Percentiles rank a stretch among this genome's conserved stretches.
These are phyloP conservation scores for Penicillium palitans DNA, from an alignment of 2,329 filamentous ascomycete genomes.

Conservation along the genomic window DNA sequence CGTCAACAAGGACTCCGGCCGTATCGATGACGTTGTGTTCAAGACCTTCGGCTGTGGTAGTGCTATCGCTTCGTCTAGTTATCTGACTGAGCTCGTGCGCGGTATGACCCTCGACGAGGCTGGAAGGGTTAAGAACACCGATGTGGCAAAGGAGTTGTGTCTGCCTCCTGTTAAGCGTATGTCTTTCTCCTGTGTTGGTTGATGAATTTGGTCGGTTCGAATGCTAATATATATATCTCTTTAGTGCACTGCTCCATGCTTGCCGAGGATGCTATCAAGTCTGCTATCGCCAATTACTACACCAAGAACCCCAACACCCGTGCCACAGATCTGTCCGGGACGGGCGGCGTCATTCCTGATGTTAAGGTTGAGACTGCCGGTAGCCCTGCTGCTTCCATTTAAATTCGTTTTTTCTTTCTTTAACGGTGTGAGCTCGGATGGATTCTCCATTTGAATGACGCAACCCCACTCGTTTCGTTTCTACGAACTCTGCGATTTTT, in stretches of 20 bases:
- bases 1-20: slow-evolving; percentile 83
- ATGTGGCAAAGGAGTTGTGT: slow-evolving; percentile 97
- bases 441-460: not conserved
- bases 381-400: slow-evolving; percentile 26
- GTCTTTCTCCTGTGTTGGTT: slow-evolving; percentile 37
- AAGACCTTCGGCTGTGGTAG: slow-evolving; percentile 96
- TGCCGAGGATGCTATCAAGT: slow-evolving; percentile 90
- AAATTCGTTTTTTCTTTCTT: slow-evolving; percentile 13
- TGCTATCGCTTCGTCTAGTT: slow-evolving; percentile 91
- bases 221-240: slow-evolving; percentile 11
- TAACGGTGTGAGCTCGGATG: not conserved
- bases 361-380: slow-evolving; percentile 47
- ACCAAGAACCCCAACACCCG: slow-evolving; percentile 80
- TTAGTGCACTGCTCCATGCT: slow-evolving; percentile 89
- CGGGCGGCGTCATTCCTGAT: slow-evolving; percentile 65
- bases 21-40: slow-evolving; percentile 93
- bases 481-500: slow-evolving; percentile 9
- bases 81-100: slow-evolving; percentile 89
- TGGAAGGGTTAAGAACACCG: slow-evolving; percentile 88
- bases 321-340: slow-evolving; percentile 74
- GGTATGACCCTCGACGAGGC: slow-evolving; percentile 97
- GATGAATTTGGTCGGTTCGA: not conserved
- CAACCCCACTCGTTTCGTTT: slow-evolving; percentile 7
- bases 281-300: slow-evolving; percentile 86
- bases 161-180: slow-evolving; percentile 82